Conservation (phyloP, 148 eudicot species). For the Selenicereus undatus region DNA sequence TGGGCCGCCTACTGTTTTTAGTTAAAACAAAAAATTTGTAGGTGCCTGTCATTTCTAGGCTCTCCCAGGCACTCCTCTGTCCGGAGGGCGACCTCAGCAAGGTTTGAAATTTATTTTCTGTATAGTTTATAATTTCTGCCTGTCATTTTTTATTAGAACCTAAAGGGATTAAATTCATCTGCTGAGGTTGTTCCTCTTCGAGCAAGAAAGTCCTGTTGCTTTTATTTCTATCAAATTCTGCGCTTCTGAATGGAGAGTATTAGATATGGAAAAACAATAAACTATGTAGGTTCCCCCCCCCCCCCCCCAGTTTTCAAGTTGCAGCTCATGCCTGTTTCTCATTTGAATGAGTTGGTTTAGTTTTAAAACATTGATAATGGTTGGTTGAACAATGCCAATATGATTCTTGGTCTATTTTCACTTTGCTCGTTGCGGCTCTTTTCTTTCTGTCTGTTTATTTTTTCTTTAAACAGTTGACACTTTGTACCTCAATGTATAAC, state of each 20-base stretch:
- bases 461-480: no score
- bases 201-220: not conserved
- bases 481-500: no score
- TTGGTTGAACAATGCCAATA: no score
- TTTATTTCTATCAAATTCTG: not conserved
- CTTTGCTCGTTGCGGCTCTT: no score
- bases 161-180: not conserved
- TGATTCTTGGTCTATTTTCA: no score
- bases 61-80: conserved; percentile 16
- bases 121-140: not conserved
- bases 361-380: no score
- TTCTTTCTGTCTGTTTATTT: no score
- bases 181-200: conserved; percentile 6
- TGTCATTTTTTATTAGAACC: not conserved
- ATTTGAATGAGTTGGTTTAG: not conserved
- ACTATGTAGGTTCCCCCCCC: not conserved
- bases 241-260: not conserved
- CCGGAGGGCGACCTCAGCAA: conserved; percentile 21
- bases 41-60: conserved; percentile 4
- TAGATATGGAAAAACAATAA: not conserved
- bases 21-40: no score
- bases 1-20: no score
- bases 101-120: conserved; percentile 20
- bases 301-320: not conserved
- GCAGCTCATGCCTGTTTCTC: not conserved